Evolutionary conservation across 2,329 filamentous ascomycete genomes (phyloP).

Genomic region (Orbilia javanica): DNA sequence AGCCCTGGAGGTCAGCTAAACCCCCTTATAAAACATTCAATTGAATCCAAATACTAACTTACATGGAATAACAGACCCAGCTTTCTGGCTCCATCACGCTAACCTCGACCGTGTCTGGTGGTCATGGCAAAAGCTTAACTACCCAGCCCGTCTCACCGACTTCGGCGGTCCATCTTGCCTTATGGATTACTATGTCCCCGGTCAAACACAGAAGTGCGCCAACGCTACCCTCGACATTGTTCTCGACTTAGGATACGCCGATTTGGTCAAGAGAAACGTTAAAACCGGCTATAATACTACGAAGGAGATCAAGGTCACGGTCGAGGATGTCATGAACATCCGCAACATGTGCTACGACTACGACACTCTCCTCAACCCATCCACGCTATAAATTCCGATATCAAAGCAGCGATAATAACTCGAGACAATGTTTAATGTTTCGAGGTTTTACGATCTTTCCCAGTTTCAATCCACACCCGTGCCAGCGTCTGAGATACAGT

Average conservation of each 20-base stretch:
- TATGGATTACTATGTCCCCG: conserved; percentile 49
- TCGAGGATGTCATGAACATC: conserved; percentile 63
- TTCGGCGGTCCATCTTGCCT: conserved; percentile 64
- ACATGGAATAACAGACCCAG: conserved; percentile 52
- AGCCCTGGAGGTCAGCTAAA: conserved; percentile 63
- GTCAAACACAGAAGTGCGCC: conserved; percentile 19
- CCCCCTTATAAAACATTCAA: not conserved
- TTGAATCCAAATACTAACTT: not conserved
- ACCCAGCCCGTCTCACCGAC: conserved; percentile 62
- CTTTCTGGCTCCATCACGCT: conserved; percentile 62
- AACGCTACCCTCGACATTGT: conserved; percentile 63
- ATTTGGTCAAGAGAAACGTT: conserved; percentile 35
- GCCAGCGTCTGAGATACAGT: not conserved
- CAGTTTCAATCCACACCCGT: not conserved
- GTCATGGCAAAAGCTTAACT: conserved; percentile 61
- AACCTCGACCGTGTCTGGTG: conserved; percentile 61
- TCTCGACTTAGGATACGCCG: conserved; percentile 63
- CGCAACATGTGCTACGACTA: conserved; percentile 61
- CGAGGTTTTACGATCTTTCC: conserved; percentile 1
- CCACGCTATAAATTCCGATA: not conserved
- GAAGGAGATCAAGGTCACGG: no score
- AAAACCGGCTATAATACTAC: no score
- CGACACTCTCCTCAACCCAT: conserved; percentile 12
- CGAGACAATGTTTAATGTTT: not conserved
- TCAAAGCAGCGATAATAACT: not conserved